Percentiles rank a stretch among this genome's conserved stretches.
Evolutionary conservation across 257 asterid genomes (phyloP).

Genomic region (Solanum appendiculatum): DNA sequence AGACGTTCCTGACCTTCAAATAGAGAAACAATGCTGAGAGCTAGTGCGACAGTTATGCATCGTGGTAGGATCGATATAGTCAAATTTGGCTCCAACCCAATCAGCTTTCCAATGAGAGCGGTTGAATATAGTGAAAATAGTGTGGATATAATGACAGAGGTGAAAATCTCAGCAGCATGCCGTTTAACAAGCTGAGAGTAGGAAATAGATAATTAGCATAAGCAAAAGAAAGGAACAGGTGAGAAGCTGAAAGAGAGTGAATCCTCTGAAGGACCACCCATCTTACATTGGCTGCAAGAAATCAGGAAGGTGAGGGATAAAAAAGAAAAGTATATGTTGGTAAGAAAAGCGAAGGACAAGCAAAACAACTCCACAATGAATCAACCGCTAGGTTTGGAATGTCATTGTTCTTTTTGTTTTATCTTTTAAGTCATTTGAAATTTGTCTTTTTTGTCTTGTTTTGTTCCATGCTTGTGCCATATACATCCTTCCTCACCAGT

Average conservation of each 20-base stretch:
- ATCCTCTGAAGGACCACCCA: neutral
- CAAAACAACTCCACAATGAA: neutral
- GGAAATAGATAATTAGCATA: neutral
- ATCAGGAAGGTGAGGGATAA: neutral
- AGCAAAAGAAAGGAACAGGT: neutral
- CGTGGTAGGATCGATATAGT: conserved; percentile 87
- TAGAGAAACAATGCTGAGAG: conserved; percentile 91
- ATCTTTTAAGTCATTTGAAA: neutral
- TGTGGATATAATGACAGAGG: conserved; percentile 65
- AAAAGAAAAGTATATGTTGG: neutral
- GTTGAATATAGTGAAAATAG: conserved; percentile 90
- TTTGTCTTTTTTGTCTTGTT: neutral
- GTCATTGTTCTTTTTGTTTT: neutral
- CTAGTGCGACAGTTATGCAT: conserved; percentile 98
- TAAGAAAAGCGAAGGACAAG: neutral
- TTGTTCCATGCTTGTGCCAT: neutral
- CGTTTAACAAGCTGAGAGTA: conserved; percentile 73
- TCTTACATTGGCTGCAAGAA: neutral
- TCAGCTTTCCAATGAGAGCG: conserved; percentile 71
- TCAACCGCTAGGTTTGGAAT: neutral
- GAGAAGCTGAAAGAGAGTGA: neutral
- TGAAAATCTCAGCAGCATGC: conserved; percentile 96
- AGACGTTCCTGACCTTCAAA: conserved; percentile 55
- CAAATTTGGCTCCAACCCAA: conserved; percentile 63
- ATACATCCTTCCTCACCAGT: neutral